A percentile compares a stretch with the other conserved stretches of the same genome.
These are phyloP conservation scores for Fusarium setosum DNA, from an alignment of 2,329 filamentous ascomycete species.

Conservation along the genomic window DNA sequence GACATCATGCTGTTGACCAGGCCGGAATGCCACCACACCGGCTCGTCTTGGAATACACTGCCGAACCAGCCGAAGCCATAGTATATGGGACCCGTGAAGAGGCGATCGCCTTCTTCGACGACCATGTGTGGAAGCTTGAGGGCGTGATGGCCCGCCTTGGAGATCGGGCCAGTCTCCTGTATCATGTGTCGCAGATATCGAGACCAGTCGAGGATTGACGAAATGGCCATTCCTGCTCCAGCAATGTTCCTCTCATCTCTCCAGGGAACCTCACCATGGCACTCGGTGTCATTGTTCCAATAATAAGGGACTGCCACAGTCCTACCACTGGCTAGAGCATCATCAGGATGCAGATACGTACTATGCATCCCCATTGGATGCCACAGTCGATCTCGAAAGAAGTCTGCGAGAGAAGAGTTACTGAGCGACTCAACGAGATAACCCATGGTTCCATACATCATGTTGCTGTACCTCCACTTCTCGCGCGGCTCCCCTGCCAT, in stretches of 20 bases:
- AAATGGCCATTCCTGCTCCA: slow-evolving; percentile 55
- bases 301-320: slow-evolving; percentile 53
- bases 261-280: slow-evolving; percentile 40
- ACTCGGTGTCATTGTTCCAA: slow-evolving; percentile 46
- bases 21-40: slow-evolving; percentile 40
- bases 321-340: slow-evolving; percentile 24
- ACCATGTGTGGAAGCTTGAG: slow-evolving; percentile 42
- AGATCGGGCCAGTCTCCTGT: slow-evolving; percentile 41
- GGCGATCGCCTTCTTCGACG: slow-evolving; percentile 8
- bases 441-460: slow-evolving; percentile 58
- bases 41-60: slow-evolving; percentile 31
- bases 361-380: slow-evolving; percentile 56
- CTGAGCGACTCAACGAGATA: slow-evolving; percentile 54
- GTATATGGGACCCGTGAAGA: slow-evolving; percentile 25
- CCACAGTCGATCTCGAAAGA: slow-evolving; percentile 54
- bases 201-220: slow-evolving; percentile 52
- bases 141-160: slow-evolving; percentile 36
- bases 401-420: slow-evolving; percentile 48
- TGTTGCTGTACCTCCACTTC: slow-evolving; percentile 59
- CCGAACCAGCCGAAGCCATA: slow-evolving; percentile 42
- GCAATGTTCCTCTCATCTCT: slow-evolving; percentile 17
- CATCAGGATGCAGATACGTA: slow-evolving; percentile 46
- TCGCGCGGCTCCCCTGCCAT: slow-evolving; percentile 56
- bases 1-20: slow-evolving; percentile 38
- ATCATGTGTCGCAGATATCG: slow-evolving; percentile 49